A percentile compares a stretch with the other conserved stretches of the same genome.
These are phyloP conservation scores for Xylaria hypoxylon DNA, from an alignment of 2,329 filamentous ascomycete genomes.

Conservation along the genomic window DNA sequence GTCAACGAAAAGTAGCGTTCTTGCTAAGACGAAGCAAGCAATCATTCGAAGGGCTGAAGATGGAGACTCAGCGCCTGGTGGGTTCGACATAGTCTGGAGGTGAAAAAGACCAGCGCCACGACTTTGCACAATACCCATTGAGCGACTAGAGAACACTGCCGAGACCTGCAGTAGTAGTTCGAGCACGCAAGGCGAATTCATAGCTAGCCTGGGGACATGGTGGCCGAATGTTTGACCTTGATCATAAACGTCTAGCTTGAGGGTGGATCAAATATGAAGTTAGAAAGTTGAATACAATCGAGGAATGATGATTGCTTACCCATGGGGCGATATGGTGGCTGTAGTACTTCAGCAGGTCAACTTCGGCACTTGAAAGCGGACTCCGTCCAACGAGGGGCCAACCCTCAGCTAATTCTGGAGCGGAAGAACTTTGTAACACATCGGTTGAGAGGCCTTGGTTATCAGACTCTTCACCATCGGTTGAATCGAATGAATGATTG, in stretches of 20 bases:
- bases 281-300: not conserved
- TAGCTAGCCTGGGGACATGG: conserved; percentile 25
- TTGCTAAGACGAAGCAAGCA: conserved; percentile 33
- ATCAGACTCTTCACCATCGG: not conserved
- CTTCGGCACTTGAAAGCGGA: conserved; percentile 32
- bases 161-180: conserved; percentile 35
- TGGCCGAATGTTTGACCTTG: conserved; percentile 24
- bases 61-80: conserved; percentile 24
- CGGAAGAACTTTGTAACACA: not conserved
- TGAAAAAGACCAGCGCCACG: conserved; percentile 34
- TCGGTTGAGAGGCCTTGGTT: not conserved
- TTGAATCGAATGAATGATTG: not conserved
- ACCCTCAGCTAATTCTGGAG: not conserved
- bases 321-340: conserved; percentile 35
- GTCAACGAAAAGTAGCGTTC: conserved; percentile 35
- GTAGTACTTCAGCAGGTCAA: conserved; percentile 38
- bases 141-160: conserved; percentile 30
- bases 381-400: conserved; percentile 27
- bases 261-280: not conserved
- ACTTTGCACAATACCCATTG: conserved; percentile 22
- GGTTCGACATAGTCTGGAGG: conserved; percentile 35
- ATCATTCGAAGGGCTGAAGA: conserved; percentile 27
- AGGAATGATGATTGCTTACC: conserved; percentile 26
- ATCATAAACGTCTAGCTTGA: conserved; percentile 36
- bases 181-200: conserved; percentile 35